Evolutionary conservation across 768 basidiomycete species (phyloP).

Genomic region (Lactifluus volemus): DNA sequence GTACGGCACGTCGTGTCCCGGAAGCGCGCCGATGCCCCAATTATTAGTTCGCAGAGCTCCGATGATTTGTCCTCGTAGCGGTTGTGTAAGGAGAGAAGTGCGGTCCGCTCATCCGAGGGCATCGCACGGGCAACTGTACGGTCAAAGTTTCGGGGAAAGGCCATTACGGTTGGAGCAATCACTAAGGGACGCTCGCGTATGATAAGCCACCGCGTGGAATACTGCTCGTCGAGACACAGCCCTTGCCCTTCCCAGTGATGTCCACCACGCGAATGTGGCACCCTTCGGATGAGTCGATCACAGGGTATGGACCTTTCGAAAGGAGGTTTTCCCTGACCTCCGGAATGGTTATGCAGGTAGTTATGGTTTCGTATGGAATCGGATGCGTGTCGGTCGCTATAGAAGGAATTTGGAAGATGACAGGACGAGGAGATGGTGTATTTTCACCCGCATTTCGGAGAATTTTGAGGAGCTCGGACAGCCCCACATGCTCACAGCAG

Average conservation of each 20-base stretch:
- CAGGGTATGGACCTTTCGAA: constrained; percentile 3
- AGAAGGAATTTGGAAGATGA: constrained; percentile 2
- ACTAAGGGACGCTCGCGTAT: constrained; percentile 33
- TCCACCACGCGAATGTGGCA: constrained; percentile 8
- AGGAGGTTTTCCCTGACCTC: constrained; percentile 5
- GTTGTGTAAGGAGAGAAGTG: constrained; percentile 5
- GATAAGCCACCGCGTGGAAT: constrained; percentile 29
- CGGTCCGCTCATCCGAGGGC: neutral
- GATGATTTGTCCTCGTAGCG: constrained; percentile 10
- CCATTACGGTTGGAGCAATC: constrained; percentile 20
- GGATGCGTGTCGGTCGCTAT: neutral
- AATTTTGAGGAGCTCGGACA: constrained; percentile 6
- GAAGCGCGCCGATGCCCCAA: constrained; percentile 3
- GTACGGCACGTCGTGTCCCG: constrained; percentile 19
- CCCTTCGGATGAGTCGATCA: constrained; percentile 1
- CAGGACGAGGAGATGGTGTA: neutral
- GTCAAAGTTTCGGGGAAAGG: constrained; percentile 1
- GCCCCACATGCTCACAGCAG: constrained; percentile 10
- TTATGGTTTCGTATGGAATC: neutral
- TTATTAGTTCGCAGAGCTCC: constrained; percentile 11
- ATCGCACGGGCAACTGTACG: constrained; percentile 1
- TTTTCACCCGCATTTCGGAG: constrained; percentile 1
- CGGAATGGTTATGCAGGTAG: constrained; percentile 9
- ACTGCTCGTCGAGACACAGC: constrained; percentile 27
- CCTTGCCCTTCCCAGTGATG: constrained; percentile 23